Evolutionary conservation across 208 protist genomes (phyloP).

Genomic region (Ichthyophonus hoferi): DNA sequence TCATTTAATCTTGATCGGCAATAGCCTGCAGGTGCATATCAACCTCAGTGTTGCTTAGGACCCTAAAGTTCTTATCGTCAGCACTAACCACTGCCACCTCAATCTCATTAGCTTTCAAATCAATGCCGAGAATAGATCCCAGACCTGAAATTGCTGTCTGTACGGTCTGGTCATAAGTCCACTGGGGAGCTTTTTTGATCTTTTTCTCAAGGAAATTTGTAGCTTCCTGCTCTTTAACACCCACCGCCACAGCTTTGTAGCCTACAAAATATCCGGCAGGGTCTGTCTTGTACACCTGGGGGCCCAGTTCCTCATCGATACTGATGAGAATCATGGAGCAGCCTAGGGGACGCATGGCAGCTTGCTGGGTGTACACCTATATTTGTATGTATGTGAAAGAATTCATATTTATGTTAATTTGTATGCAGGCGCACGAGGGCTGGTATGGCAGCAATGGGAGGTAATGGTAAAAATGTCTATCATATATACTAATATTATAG

Average conservation of each 20-base stretch:
- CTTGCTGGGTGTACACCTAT: constrained; percentile 84
- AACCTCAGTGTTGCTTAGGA: constrained; percentile 30
- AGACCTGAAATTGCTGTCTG: constrained; percentile 37
- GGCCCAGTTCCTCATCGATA: constrained; percentile 46
- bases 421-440: not conserved
- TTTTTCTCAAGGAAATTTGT: constrained; percentile 50
- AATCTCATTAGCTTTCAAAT: constrained; percentile 42
- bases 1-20: constrained; percentile 34
- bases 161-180: constrained; percentile 16
- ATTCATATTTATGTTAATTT: not conserved
- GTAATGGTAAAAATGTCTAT: too few species aligned
- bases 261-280: constrained; percentile 49
- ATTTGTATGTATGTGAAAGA: not conserved
- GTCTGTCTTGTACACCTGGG: constrained; percentile 47
- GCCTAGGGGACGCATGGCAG: constrained; percentile 41
- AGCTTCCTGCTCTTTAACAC: constrained; percentile 45
- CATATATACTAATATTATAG: too few species aligned
- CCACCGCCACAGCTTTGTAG: constrained; percentile 39
- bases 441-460: too few species aligned
- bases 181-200: constrained; percentile 47
- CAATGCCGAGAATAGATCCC: constrained; percentile 1
- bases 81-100: constrained; percentile 38
- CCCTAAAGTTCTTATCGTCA: constrained; percentile 14
- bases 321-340: constrained; percentile 49
- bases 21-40: constrained; percentile 29